Percentiles rank a stretch among this genome's conserved stretches.
phyloP scores from a whole-genome alignment of 257 asterid species.

The Solanum piurae region DNA sequence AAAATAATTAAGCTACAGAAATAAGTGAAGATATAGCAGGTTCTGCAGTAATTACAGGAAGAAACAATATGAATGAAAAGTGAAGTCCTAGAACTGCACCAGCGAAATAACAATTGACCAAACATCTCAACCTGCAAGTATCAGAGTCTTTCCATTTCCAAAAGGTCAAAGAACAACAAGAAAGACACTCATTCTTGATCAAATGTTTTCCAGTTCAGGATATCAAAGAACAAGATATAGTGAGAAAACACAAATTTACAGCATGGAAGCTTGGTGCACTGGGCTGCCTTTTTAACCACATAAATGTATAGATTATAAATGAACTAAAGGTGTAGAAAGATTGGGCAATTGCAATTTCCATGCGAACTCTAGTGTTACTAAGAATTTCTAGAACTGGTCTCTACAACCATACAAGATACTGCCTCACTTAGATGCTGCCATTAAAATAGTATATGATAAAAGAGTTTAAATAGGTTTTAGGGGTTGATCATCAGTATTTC shows the following conservation, averaged over 20 bases:
- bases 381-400: background rate
- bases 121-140: background rate
- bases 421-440: background rate
- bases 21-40: background rate
- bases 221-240: background rate
- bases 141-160: background rate
- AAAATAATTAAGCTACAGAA: background rate
- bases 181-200: background rate
- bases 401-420: background rate
- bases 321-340: background rate
- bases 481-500: background rate
- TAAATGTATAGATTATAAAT: background rate
- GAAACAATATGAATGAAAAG: background rate
- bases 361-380: background rate
- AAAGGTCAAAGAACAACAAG: background rate
- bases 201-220: background rate
- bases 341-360: background rate
- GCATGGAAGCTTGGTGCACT: background rate
- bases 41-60: background rate
- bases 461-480: background rate
- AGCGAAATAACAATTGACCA: background rate
- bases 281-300: background rate
- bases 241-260: background rate
- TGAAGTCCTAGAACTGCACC: background rate
- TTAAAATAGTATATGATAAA: background rate